Conservation (phyloP, 192 early-diverging fungal genomes). For the Lobulomyces angularis region DNA sequence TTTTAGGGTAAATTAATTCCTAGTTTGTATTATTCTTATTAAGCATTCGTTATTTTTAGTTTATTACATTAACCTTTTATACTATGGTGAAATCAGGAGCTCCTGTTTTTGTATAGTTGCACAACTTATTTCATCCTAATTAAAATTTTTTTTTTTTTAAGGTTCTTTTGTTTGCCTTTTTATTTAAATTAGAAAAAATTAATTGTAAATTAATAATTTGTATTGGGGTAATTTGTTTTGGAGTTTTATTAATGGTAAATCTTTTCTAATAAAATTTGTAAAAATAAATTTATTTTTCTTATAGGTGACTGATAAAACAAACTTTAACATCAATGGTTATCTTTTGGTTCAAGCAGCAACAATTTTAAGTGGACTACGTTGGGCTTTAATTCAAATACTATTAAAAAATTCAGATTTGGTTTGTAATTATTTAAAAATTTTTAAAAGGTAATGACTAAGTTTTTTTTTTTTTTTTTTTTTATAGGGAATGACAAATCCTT, state of each 20-base stretch:
- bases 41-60: too few relatives aligned
- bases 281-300: too few relatives aligned
- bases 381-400: conserved; percentile 79
- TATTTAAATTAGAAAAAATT: conserved; percentile 78
- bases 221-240: conserved; percentile 71
- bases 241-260: conserved; percentile 86
- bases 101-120: conserved; percentile 44
- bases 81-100: conserved; percentile 54
- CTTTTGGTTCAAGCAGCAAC: conserved; percentile 66
- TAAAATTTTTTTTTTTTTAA: conserved; percentile 4
- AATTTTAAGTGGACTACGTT: conserved; percentile 74
- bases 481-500: conserved; percentile 76
- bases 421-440: too few relatives aligned
- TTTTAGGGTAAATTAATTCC: too few relatives aligned
- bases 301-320: too few relatives aligned
- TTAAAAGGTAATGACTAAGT: too few relatives aligned
- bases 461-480: too few relatives aligned
- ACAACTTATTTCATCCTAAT: conserved; percentile 1
- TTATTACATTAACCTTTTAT: conserved; percentile 84
- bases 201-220: too few relatives aligned
- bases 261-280: too few relatives aligned
- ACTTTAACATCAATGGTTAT: conserved; percentile 57
- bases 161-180: conserved; percentile 81
- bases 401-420: conserved; percentile 53
- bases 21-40: too few relatives aligned